A percentile compares a stretch with the other conserved stretches of the same genome.
These are phyloP conservation scores for Neonectria punicea DNA, from an alignment of 2,329 filamentous ascomycete species.

Conservation along the genomic window DNA sequence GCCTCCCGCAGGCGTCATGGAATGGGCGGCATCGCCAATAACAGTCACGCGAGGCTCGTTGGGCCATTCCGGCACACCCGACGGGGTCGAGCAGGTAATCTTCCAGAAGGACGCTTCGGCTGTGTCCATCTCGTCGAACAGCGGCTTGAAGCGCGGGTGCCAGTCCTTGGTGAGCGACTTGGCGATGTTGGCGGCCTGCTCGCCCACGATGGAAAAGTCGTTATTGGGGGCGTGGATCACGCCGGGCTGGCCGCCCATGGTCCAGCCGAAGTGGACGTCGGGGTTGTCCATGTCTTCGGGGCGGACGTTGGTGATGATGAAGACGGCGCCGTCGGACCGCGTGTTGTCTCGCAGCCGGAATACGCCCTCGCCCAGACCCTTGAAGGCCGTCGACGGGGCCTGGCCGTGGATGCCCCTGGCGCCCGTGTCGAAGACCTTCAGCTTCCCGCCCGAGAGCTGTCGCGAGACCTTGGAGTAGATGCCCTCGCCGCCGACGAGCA, in stretches of 20 bases:
- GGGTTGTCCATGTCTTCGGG: slow-evolving; percentile 68
- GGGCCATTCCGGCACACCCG: slow-evolving; percentile 68
- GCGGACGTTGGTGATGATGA: slow-evolving; percentile 72
- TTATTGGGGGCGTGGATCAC: slow-evolving; percentile 68
- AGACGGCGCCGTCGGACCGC: slow-evolving; percentile 58
- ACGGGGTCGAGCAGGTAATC: slow-evolving; percentile 70
- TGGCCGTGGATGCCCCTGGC: slow-evolving; percentile 73
- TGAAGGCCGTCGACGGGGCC: slow-evolving; percentile 70
- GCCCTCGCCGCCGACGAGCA: slow-evolving; percentile 72
- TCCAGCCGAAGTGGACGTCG: slow-evolving; percentile 70
- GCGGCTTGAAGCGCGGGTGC: slow-evolving; percentile 64
- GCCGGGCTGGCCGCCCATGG: slow-evolving; percentile 67
- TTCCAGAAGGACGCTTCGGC: slow-evolving; percentile 72
- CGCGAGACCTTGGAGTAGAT: slow-evolving; percentile 69
- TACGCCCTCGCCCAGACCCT: slow-evolving; percentile 70
- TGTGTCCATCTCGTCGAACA: slow-evolving; percentile 68
- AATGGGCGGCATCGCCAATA: slow-evolving; percentile 67
- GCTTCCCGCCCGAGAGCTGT: slow-evolving; percentile 65
- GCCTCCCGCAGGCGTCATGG: slow-evolving; percentile 67
- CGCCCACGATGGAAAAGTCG: slow-evolving; percentile 67
- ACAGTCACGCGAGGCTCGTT: slow-evolving; percentile 68
- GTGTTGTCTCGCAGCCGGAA: slow-evolving; percentile 63
- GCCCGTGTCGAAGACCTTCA: slow-evolving; percentile 73
- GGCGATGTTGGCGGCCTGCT: slow-evolving; percentile 67
- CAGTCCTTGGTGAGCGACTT: slow-evolving; percentile 63